A percentile compares a stretch with the other conserved stretches of the same genome.
These are phyloP conservation scores for Yamadazyma laniorum DNA, from an alignment of 805 yeast species.

Conservation along the genomic window DNA sequence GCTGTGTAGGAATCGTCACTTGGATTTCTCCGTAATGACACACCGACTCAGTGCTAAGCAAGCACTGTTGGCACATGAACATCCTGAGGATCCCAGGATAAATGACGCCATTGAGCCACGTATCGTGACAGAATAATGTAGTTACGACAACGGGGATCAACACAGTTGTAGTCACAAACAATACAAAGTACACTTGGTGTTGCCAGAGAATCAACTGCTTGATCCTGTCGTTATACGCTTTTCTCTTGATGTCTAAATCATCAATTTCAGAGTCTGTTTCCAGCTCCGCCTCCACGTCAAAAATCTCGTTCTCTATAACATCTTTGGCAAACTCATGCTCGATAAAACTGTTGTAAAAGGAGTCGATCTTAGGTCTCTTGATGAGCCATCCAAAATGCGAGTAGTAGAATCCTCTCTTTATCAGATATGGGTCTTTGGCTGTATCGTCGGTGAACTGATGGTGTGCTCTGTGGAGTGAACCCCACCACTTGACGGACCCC, in stretches of 20 bases:
- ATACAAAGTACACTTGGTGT: slow-evolving; percentile 23
- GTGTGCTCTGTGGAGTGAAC: slow-evolving; percentile 81
- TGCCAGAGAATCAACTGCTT: slow-evolving; percentile 36
- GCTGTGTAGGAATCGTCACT: slow-evolving; percentile 58
- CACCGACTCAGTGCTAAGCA: slow-evolving; percentile 74
- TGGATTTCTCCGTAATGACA: slow-evolving; percentile 70
- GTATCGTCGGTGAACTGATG: slow-evolving; percentile 83
- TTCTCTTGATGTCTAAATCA: slow-evolving; percentile 13
- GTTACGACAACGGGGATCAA: slow-evolving; percentile 30
- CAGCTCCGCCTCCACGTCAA: slow-evolving; percentile 6
- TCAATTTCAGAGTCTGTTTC: slow-evolving; percentile 29
- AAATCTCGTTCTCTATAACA: slow-evolving; percentile 13
- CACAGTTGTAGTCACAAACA: slow-evolving; percentile 30
- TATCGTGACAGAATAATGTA: slow-evolving; percentile 26
- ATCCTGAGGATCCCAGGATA: slow-evolving; percentile 77
- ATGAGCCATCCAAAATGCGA: slow-evolving; percentile 90
- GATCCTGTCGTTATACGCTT: slow-evolving; percentile 18
- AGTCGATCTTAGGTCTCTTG: slow-evolving; percentile 48
- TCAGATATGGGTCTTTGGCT: slow-evolving; percentile 83
- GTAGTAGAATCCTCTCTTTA: slow-evolving; percentile 75
- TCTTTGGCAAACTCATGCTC: slow-evolving; percentile 34
- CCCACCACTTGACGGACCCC: slow-evolving; percentile 79
- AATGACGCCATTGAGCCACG: slow-evolving; percentile 38
- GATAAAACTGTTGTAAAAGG: slow-evolving; percentile 32
- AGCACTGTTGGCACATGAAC: slow-evolving; percentile 73